Percentiles rank a stretch among this genome's conserved stretches.
Conservation (phyloP, 805 yeast species). For the Candida boidinii region DNA sequence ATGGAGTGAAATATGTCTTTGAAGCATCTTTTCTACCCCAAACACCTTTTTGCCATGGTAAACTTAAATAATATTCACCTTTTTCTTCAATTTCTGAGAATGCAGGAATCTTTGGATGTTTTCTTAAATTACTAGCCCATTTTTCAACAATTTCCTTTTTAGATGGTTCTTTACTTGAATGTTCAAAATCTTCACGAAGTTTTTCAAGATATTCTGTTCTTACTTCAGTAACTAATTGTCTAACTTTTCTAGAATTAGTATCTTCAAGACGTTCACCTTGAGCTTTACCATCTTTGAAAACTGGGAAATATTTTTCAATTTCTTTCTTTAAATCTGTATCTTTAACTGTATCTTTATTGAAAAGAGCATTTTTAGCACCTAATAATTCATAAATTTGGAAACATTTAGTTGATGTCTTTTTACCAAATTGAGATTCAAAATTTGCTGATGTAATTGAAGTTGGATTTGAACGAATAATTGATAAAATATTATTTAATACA, state of each 20-base stretch:
- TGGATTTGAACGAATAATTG: constrained; percentile 13
- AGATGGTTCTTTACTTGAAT: constrained; percentile 3
- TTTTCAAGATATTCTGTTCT: constrained; percentile 23
- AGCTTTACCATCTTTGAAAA: constrained; percentile 19
- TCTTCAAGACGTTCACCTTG: constrained; percentile 21
- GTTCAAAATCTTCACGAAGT: constrained; percentile 16
- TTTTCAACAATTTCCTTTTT: constrained; percentile 20
- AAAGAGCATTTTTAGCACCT: constrained; percentile 13
- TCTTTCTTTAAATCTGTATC: constrained; percentile 37
- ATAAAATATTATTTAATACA: constrained; percentile 35
- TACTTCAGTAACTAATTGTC: constrained; percentile 25
- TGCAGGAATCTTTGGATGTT: constrained; percentile 32
- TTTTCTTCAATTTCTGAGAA: constrained; percentile 23
- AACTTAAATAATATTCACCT: constrained; percentile 32
- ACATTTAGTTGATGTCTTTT: constrained; percentile 23
- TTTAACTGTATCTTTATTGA: constrained; percentile 11
- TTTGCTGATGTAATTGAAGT: constrained; percentile 16
- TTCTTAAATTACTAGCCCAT: constrained; percentile 41
- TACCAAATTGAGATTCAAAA: constrained; percentile 30
- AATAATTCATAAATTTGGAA: constrained; percentile 25
- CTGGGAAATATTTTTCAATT: constrained; percentile 33
- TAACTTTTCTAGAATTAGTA: constrained; percentile 21
- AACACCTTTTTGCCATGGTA: constrained; percentile 78
- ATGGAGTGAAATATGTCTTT: constrained; percentile 90
- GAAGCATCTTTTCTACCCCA: constrained; percentile 73